Evolutionary conservation across 2,329 filamentous ascomycete species (phyloP), one percentile per base, ranked within the genome.

Genomic region (Colletotrichum orchidophilum): DNA sequence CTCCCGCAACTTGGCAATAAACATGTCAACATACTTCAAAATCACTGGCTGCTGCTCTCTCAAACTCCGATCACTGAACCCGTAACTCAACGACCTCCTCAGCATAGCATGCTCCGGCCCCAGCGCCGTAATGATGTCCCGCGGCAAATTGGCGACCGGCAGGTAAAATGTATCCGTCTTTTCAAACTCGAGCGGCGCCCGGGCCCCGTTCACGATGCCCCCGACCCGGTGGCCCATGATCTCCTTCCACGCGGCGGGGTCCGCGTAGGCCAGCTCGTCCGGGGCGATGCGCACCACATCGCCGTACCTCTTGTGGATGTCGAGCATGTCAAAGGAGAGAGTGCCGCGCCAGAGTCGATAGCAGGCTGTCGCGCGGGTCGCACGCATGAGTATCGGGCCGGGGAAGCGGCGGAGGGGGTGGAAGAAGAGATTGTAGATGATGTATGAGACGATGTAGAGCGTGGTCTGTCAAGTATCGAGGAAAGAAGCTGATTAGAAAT

Each of bases 251-350:
- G 75, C 75, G 2, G 77, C 68, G 5, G 78, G 75, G 27, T 79
- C 74, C 39, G 78, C 81, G 73, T 84, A 87, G 1, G 83, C 82
- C 1, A 87, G 79, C 70, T 87, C 84, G 65, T 85, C 79, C 1
- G 86, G 85, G 6, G 80, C 81, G 52, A 86, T 76, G 8, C 86
- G 82, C 4, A 87, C 84, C 1, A 87, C 80, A 1, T 80, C 78
- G 11, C 86, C 85, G 70, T 85, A 85, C 50, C 76, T 72, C 3
- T 77, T 68, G 74, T 85, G 83, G 12, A 74, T 42, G 12, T 59
- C 54, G 5, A 62, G 59, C 33, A 71, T 59, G 31, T 67, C 59
- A 12, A 66, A 71, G 9, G 70, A 31, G 29, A 60, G 29, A 0
- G 39, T 70, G 2, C 72, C 72, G 33, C 53, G 24, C 18, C 50